Evolutionary conservation across 2,329 filamentous ascomycete species (phyloP), one percentile per base, ranked within the genome.

Genomic region (Didymella sp.): DNA sequence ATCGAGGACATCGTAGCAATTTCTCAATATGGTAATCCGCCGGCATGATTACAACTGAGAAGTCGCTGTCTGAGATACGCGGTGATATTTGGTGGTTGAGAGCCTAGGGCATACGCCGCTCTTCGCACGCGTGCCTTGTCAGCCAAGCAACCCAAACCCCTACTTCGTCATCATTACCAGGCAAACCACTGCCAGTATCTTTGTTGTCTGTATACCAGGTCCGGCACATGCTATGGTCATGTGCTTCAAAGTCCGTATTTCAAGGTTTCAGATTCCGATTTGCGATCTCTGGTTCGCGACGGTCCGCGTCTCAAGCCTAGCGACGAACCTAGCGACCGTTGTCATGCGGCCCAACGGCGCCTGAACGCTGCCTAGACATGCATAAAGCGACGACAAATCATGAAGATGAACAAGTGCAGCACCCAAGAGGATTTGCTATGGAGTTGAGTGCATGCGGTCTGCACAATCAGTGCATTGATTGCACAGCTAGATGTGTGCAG

Each of bases 251-350:
- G 4, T 9, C 15, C 28, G 7, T 24, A 3, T 21, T 27, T 4
- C 8, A 12, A 24, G 11, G 54, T 49, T 52, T 52, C 48, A 51
- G 48, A 35, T 48, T 37, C 15, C 28, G 54, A 57, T 57, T 48
- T 52, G 30, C 54, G 38, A 57, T 52, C 43, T 48, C 30, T 57
- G 37, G 54, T 57, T 57, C 48, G 54, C 54, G 25, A 57, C 54
- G 54, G 54, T 51, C 48, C 54, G 54, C 54, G 54, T 57, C 30
- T 48, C 54, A 57, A 40, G 44, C 43, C 38, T 25, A 19, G 43
- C 43, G 48, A 30, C 19, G 31, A 48, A 40, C 54, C 43, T 30
- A 44, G 48, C 25, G 38, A 49, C 48, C 54, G 54, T 57, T 57
- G 24, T 1, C 30, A 49, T 33, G 38, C 54, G 38, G 30, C 25